A percentile compares a stretch with the other conserved stretches of the same genome.
Evolutionary conservation across 225 moss, liverwort and hornwort genomes (phyloP).

Genomic region (Neckera pumila): DNA sequence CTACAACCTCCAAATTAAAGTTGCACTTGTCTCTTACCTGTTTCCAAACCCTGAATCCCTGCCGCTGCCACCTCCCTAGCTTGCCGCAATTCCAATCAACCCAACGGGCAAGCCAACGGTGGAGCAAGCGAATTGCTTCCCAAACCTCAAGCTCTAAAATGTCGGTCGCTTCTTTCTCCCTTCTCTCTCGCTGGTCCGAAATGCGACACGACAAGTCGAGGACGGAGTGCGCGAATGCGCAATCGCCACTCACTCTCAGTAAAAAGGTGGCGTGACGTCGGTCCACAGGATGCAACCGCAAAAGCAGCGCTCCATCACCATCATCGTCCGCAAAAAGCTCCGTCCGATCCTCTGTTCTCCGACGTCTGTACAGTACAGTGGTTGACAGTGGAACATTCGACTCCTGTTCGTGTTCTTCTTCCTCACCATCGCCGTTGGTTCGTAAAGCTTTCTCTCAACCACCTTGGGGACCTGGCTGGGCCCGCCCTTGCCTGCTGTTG

Average conservation of each 20-base stretch:
- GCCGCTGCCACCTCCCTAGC: neutral
- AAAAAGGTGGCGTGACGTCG: neutral
- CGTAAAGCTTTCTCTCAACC: neutral
- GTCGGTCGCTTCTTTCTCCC: neutral
- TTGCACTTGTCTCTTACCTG: neutral
- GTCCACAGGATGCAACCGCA: neutral
- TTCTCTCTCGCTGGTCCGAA: neutral
- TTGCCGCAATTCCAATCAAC: neutral
- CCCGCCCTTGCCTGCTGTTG: neutral
- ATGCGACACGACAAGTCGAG: neutral
- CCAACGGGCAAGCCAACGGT: neutral
- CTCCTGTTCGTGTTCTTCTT: neutral
- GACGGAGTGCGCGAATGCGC: neutral
- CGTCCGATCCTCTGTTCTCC: neutral
- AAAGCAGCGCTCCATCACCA: neutral
- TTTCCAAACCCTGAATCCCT: neutral
- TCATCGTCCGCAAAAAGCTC: neutral
- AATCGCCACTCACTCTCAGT: neutral
- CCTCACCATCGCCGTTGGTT: neutral
- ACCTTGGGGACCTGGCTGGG: neutral
- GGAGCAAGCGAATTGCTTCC: neutral
- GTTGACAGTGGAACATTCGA: neutral
- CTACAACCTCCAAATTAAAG: neutral
- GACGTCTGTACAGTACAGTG: neutral
- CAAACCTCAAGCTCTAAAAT: neutral